Percentiles rank a stretch among this genome's conserved stretches.
These are phyloP conservation scores for Nectriaceae sp. DNA, from an alignment of 2,329 filamentous ascomycete genomes.

Conservation along the genomic window DNA sequence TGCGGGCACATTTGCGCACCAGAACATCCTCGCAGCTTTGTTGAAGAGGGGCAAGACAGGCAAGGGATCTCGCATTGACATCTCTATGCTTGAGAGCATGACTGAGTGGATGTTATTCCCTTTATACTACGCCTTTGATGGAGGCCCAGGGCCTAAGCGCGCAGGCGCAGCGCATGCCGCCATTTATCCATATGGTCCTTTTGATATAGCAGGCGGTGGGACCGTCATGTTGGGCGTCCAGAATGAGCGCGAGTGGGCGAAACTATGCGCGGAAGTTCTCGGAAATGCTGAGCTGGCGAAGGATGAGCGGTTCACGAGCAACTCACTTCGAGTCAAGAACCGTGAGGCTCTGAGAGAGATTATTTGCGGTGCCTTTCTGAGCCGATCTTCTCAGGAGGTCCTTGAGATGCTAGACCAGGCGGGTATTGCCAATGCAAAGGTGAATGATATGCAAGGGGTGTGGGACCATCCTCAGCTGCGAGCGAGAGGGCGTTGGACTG, in stretches of 20 bases:
- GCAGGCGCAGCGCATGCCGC: constrained; percentile 54
- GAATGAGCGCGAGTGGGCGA: constrained; percentile 58
- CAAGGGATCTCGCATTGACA: constrained; percentile 50
- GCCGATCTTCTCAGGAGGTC: constrained; percentile 40
- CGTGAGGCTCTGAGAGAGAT: constrained; percentile 46
- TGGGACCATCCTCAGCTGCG: constrained; percentile 56
- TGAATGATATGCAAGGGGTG: constrained; percentile 56
- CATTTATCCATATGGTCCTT: constrained; percentile 60
- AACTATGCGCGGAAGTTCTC: constrained; percentile 49
- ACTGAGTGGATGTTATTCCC: constrained; percentile 61
- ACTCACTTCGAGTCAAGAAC: constrained; percentile 47
- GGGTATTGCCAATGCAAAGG: constrained; percentile 55
- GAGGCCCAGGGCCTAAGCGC: constrained; percentile 42
- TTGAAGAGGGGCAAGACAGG: constrained; percentile 51
- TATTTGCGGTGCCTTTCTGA: constrained; percentile 45
- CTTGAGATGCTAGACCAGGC: constrained; percentile 46
- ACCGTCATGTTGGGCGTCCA: constrained; percentile 59
- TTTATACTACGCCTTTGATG: constrained; percentile 53
- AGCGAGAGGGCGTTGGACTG: constrained; percentile 52
- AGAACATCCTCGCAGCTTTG: constrained; percentile 51
- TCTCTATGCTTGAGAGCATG: constrained; percentile 61
- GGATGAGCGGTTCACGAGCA: constrained; percentile 50
- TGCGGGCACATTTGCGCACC: constrained; percentile 54
- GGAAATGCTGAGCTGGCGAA: constrained; percentile 41
- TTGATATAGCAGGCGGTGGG: constrained; percentile 47